phyloP scores from a whole-genome alignment of 371 early-diverging fungal species.

The Apophysomyces trapeziformis region DNA sequence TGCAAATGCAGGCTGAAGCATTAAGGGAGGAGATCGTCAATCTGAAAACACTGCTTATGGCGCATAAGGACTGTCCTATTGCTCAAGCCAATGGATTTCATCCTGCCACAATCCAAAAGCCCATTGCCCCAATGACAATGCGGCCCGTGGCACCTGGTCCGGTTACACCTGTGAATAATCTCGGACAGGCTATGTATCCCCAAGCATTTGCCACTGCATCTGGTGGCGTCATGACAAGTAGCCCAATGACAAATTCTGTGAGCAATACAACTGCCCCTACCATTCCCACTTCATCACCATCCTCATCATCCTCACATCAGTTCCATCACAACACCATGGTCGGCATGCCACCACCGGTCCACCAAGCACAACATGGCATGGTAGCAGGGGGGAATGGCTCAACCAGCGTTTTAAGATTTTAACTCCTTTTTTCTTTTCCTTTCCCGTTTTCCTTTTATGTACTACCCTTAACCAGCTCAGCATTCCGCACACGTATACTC shows the following conservation, averaged over 20 bases:
- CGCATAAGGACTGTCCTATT: slow-evolving; percentile 79
- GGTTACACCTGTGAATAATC: slow-evolving; percentile 8
- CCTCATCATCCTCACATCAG: slow-evolving; percentile 4
- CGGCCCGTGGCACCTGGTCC: slow-evolving; percentile 18
- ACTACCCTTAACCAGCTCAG: slow-evolving; percentile 1
- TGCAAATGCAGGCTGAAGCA: slow-evolving; percentile 66
- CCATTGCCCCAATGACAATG: slow-evolving; percentile 25
- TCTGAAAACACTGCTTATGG: slow-evolving; percentile 73
- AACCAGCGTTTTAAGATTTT: slow-evolving; percentile 22
- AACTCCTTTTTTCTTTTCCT: slow-evolving; percentile 1
- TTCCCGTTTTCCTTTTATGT: slow-evolving; percentile 6
- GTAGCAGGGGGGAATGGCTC: slow-evolving; percentile 18
- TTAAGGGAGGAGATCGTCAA: slow-evolving; percentile 77
- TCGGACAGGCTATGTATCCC: slow-evolving; percentile 5
- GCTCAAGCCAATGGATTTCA: slow-evolving; percentile 69
- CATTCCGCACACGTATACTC: neutral
- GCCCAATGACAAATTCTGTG: slow-evolving; percentile 2
- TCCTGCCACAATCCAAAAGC: slow-evolving; percentile 31
- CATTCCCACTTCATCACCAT: neutral
- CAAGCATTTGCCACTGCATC: slow-evolving; percentile 14
- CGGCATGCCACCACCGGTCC: slow-evolving; percentile 15
- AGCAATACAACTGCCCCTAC: neutral
- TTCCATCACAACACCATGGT: slow-evolving; percentile 16
- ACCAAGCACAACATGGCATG: slow-evolving; percentile 18
- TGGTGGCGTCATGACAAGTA: slow-evolving; percentile 9